Base-by-base conservation (phyloP, 495 filamentous ascomycete species). In the Evernia prunastri region DNA sequence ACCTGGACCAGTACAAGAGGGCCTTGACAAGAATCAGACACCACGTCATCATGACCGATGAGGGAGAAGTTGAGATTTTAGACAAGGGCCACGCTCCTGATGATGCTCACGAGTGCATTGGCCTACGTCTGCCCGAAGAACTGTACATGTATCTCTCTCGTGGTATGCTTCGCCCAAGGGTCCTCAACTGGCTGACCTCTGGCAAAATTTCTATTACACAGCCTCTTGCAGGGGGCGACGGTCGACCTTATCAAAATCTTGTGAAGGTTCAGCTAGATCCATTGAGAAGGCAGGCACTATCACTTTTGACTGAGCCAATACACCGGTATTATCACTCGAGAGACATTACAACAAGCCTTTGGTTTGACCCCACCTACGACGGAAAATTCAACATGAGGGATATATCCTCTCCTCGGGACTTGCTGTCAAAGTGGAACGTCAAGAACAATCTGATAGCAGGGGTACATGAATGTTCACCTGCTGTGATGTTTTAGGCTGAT, bases 61-160 rank as follows among this genome's bases (percentile, higher is more conserved):
- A 87, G 58, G 94, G 92, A 23, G 81, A 85, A 60, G 82, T 96
- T 56, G 86, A 84, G 59, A 86, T 88, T 6, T 79, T 91, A 70
- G 84, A 91, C 64, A 79, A 79, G 39, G 85, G 87, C 11, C 76
- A 82, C 40, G 81, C 88, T 3, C 92, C 94, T 23, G 80, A 78
- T 27, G 93, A 97, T 73, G 81, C 91, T 66, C 89, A 94, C 74
- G 87, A 92, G 68, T 89, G 97, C 71, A 87, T 96, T 67, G 91
- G 92, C 27, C 85, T 92, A 60, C 89, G 91, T 39, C 80, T 99
- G 20, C 92, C 95, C 3, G 86, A 92, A 60, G 95, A 99, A 75
- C 78, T 99, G 9, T 96, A 91, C 72, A 89, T 89, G 72, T 97
- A 99, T 69, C 81, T 97, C 39, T 90, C 90, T 64, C 86, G 83